phyloP scores from a whole-genome alignment of 192 early-diverging fungal genomes.

The Podila minutissima region DNA sequence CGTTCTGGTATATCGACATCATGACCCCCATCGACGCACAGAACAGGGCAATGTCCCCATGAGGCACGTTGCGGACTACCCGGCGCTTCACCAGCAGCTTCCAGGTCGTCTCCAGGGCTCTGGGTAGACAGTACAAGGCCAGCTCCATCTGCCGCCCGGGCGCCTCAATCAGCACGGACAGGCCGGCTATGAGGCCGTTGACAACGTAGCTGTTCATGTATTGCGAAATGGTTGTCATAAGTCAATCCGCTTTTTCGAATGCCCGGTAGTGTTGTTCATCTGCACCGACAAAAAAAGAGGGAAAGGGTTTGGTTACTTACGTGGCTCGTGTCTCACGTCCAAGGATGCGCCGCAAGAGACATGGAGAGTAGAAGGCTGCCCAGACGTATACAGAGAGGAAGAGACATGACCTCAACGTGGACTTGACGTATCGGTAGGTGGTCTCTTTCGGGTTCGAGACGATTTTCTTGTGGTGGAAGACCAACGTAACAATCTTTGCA shows the following conservation, averaged over 20 bases:
- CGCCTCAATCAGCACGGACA: constrained; percentile 68
- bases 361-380: constrained; percentile 61
- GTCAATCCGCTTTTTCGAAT: no score
- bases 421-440: constrained; percentile 58
- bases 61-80: constrained; percentile 65
- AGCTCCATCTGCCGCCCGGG: constrained; percentile 78
- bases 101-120: constrained; percentile 81
- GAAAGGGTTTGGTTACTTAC: no score
- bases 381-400: constrained; percentile 68
- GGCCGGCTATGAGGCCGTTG: constrained; percentile 63
- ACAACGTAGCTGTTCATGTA: constrained; percentile 11
- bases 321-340: constrained; percentile 50
- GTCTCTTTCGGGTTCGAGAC: constrained; percentile 49
- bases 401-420: constrained; percentile 64
- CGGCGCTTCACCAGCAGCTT: constrained; percentile 63
- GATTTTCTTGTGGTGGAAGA: constrained; percentile 52
- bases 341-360: constrained; percentile 58
- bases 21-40: constrained; percentile 76
- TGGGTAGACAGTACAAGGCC: constrained; percentile 84
- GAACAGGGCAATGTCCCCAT: constrained; percentile 80
- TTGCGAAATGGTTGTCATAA: no score
- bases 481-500: constrained; percentile 55
- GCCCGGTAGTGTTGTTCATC: no score
- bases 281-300: no score
- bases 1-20: constrained; percentile 87